Conservation (phyloP, 495 filamentous ascomycete genomes). For the Copromyces sp. region DNA sequence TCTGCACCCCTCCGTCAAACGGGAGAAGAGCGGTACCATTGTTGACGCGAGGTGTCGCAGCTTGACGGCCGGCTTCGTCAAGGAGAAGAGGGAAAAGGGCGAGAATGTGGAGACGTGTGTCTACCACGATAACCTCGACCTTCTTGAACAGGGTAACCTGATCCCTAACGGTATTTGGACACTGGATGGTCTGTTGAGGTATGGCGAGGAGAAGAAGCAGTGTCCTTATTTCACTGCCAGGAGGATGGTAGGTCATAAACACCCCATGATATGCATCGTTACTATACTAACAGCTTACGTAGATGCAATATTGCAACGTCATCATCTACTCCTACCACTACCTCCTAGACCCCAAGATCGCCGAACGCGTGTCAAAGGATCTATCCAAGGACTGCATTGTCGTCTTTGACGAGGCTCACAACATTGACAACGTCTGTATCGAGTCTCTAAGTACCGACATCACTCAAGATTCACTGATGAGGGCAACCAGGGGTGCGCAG, state of each 20-base stretch:
- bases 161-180: slow-evolving; percentile 93
- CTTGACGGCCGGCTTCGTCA: slow-evolving; percentile 91
- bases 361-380: slow-evolving; percentile 90
- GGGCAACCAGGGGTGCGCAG: slow-evolving; percentile 76
- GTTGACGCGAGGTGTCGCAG: slow-evolving; percentile 94
- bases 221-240: slow-evolving; percentile 95
- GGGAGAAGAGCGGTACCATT: slow-evolving; percentile 86
- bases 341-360: slow-evolving; percentile 94
- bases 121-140: slow-evolving; percentile 95
- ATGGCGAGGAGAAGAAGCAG: slow-evolving; percentile 91
- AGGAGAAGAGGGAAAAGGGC: slow-evolving; percentile 88
- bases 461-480: slow-evolving; percentile 84
- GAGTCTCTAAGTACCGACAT: slow-evolving; percentile 95
- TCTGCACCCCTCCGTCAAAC: slow-evolving; percentile 87
- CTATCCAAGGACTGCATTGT: slow-evolving; percentile 97
- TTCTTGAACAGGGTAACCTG: slow-evolving; percentile 87
- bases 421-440: slow-evolving; percentile 99
- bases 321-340: slow-evolving; percentile 99
- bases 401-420: slow-evolving; percentile 98
- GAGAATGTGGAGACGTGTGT: slow-evolving; percentile 90
- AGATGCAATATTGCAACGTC: slow-evolving; percentile 98
- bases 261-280: slow-evolving; percentile 8
- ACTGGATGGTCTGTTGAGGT: slow-evolving; percentile 73
- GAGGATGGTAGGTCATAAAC: slow-evolving; percentile 59
- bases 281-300: background rate